Base-by-base conservation (phyloP, 2,329 filamentous ascomycete species). In the Paraphoma chrysanthemicola region DNA sequence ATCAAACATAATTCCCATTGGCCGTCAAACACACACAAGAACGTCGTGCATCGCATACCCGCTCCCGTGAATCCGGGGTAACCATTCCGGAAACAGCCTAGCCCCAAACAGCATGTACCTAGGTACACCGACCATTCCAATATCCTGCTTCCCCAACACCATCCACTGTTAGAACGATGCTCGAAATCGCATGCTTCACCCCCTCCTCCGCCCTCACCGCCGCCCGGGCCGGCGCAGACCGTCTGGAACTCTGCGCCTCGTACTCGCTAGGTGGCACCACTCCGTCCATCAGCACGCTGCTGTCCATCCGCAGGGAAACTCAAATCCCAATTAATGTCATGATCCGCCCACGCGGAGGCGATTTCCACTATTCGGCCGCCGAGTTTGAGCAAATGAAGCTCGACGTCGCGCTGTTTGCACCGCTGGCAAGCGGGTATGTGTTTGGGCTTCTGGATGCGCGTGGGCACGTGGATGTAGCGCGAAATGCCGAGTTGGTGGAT, bases 161-260 rank as follows among this genome's bases (percentile, higher is more conserved):
- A 11, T 14, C 39, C 29, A 45, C 23, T 23, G 23, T 23, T 23
- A 23, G 23, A 23, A 17, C 10, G 3, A 76, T 77, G 63, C 74
- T 82, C 12, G 83, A 85, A 70, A 79, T 85, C 44, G 82, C 81
- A 10, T 81, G 79, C 59, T 85, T 85, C 72, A 80, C 73, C 44
- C 43, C 64, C 7, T 12, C 65, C 7, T 83, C 81, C 0, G 82
- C 80, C 2, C 53, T 81, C 4, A 54, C 72, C 14, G 83, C 83
- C 9, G 70, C 71, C 6, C 39, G 60, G 2, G 66, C 73, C 28
- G 81, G 82, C 9, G 83, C 82, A 3, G 73, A 81, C 62, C 78
- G 83, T 0, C 81, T 86, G 49, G 84, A 86, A 68, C 79, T 85
- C 6, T 83, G 81, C 62, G 70, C 74, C 18, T 59, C 78, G 23